A percentile compares a stretch with the other conserved stretches of the same genome.
These are phyloP conservation scores for Chiua virens DNA, from an alignment of 768 basidiomycete genomes.

Conservation along the genomic window DNA sequence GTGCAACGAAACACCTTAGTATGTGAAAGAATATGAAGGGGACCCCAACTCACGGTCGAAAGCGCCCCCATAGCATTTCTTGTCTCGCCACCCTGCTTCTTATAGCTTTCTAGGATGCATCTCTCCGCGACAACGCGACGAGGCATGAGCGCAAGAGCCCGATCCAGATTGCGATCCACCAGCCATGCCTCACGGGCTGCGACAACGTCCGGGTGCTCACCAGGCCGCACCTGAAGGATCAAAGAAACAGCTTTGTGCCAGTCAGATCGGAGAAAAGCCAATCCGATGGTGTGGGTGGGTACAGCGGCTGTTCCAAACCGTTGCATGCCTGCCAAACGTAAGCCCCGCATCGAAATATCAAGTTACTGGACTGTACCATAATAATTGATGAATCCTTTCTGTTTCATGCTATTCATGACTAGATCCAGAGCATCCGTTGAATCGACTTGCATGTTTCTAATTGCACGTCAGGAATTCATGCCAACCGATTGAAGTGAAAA, in stretches of 20 bases:
- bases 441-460: slow-evolving; percentile 82
- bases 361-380: slow-evolving; percentile 58
- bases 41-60: slow-evolving; percentile 57
- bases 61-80: slow-evolving; percentile 87
- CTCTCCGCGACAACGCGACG: slow-evolving; percentile 91
- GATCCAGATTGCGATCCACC: slow-evolving; percentile 76
- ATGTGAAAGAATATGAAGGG: not conserved
- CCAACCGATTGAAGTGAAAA: slow-evolving; percentile 16
- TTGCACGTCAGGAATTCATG: not conserved
- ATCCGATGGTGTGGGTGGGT: slow-evolving; percentile 92
- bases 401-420: slow-evolving; percentile 74
- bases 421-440: slow-evolving; percentile 70
- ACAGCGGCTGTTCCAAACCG: slow-evolving; percentile 97
- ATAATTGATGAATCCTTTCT: slow-evolving; percentile 95
- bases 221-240: slow-evolving; percentile 79
- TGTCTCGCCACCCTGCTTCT: slow-evolving; percentile 74
- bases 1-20: slow-evolving; percentile 1
- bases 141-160: slow-evolving; percentile 84
- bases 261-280: slow-evolving; percentile 84
- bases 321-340: slow-evolving; percentile 79
- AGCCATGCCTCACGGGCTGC: slow-evolving; percentile 86
- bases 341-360: not conserved
- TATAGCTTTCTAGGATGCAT: slow-evolving; percentile 86
- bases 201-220: slow-evolving; percentile 91
- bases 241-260: slow-evolving; percentile 87